Conservation (phyloP, 2,329 filamentous ascomycete genomes). For the Torrubiellomyces zombiae region DNA sequence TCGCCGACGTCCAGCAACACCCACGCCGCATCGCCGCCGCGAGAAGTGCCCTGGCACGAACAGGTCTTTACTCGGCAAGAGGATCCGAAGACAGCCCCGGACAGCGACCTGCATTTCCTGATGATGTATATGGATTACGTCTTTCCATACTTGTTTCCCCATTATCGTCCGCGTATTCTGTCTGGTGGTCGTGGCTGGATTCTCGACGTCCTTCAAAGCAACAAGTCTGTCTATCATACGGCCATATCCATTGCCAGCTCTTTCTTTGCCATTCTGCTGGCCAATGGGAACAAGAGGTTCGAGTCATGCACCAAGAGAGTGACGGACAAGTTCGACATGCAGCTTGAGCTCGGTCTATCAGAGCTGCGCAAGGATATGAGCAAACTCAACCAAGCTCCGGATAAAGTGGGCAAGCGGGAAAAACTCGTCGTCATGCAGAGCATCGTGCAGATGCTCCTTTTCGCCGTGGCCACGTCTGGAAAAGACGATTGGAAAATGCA, state of each 20-base stretch:
- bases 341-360: conserved; percentile 26
- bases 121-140: conserved; percentile 47
- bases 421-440: conserved; percentile 27
- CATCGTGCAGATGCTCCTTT: conserved; percentile 36
- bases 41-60: conserved; percentile 17
- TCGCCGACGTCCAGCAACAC: conserved; percentile 15
- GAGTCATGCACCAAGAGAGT: conserved; percentile 18
- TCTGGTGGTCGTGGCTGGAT: conserved; percentile 45
- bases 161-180: conserved; percentile 39
- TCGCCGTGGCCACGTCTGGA: conserved; percentile 28
- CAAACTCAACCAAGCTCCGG: conserved; percentile 15
- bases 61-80: conserved; percentile 10
- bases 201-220: conserved; percentile 36
- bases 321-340: conserved; percentile 23
- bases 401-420: conserved; percentile 14
- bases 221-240: conserved; percentile 40
- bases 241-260: conserved; percentile 38
- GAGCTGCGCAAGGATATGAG: conserved; percentile 26
- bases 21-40: conserved; percentile 13
- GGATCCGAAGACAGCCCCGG: conserved; percentile 8
- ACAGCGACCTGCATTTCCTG: conserved; percentile 23
- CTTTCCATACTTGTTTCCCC: conserved; percentile 45
- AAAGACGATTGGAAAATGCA: conserved; percentile 33
- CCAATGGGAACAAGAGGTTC: conserved; percentile 14
- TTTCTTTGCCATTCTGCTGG: conserved; percentile 33